These are phyloP conservation scores for Moricandia moricandioides DNA, from an alignment of 345 rosid genomes.

Conservation along the genomic window DNA sequence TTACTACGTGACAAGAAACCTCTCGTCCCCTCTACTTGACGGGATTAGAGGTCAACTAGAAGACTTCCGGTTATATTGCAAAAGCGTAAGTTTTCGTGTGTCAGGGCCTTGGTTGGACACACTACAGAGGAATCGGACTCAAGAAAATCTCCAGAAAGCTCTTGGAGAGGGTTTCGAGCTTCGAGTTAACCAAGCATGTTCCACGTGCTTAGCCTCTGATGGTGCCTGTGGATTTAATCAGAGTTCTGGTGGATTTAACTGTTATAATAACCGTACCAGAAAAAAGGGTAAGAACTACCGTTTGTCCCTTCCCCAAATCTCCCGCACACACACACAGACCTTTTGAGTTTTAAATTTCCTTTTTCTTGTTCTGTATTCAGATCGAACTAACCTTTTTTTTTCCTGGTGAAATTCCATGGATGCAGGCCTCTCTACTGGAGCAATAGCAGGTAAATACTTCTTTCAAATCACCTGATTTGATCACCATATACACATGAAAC, in stretches of 20 bases:
- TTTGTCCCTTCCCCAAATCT: background rate
- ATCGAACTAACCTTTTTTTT: background rate
- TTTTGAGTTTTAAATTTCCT: background rate
- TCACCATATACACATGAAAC: background rate
- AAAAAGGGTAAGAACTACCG: background rate
- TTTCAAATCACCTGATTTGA: background rate
- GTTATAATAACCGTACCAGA: conserved; percentile 13
- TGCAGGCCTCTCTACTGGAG: background rate
- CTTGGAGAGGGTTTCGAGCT: conserved; percentile 34
- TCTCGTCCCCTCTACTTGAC: background rate
- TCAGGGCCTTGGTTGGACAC: background rate
- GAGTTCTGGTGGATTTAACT: background rate
- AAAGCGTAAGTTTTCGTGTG: background rate
- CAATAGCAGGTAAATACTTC: background rate
- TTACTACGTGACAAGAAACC: conserved; percentile 10
- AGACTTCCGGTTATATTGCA: background rate
- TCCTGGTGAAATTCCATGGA: background rate
- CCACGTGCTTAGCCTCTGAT: background rate
- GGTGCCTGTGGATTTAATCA: conserved; percentile 45
- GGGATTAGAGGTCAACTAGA: fast-evolving
- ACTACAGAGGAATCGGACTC: fast-evolving
- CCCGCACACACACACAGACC: background rate
- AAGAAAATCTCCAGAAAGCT: background rate
- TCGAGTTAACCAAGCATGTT: conserved; percentile 21
- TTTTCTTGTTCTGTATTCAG: background rate